Conservation (phyloP, 2,329 filamentous ascomycete genomes). For the Penicillium freii region DNA sequence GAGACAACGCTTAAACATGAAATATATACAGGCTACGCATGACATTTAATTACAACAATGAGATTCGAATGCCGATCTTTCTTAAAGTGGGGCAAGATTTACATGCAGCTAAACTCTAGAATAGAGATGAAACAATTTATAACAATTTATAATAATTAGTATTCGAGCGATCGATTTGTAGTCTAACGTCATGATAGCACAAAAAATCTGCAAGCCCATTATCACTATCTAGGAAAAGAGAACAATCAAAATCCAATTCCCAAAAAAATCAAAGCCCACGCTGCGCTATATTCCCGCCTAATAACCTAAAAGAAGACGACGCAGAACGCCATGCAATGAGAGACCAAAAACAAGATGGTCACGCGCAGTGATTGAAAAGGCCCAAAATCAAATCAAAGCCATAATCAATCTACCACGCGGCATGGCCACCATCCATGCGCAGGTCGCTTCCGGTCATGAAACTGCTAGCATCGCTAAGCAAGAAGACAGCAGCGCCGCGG, state of each 20-base stretch:
- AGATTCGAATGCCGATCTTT: conserved; percentile 13
- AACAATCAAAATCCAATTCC: conserved; percentile 7
- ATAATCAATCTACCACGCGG: conserved; percentile 49
- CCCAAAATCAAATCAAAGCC: conserved; percentile 4
- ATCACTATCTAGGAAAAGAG: not conserved
- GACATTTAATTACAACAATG: not conserved
- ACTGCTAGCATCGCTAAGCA: conserved; percentile 50
- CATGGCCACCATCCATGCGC: conserved; percentile 55
- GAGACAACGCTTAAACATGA: not conserved
- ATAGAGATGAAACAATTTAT: not conserved
- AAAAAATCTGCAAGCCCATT: not conserved
- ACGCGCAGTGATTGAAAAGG: conserved; percentile 10
- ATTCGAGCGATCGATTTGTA: conserved; percentile 20
- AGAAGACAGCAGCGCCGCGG: conserved; percentile 53
- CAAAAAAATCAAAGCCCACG: not conserved
- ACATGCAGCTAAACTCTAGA: conserved; percentile 1
- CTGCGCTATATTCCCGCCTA: conserved; percentile 8
- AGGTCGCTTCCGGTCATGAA: conserved; percentile 58
- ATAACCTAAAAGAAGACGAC: not conserved
- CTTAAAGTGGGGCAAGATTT: conserved; percentile 18
- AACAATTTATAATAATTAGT: not conserved
- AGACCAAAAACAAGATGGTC: conserved; percentile 8
- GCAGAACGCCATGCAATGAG: conserved; percentile 25
- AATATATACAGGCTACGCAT: not conserved
- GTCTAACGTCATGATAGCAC: conserved; percentile 17